Evolutionary conservation across 225 moss, liverwort and hornwort genomes (phyloP).

Genomic region (Thuidium tamariscinum): DNA sequence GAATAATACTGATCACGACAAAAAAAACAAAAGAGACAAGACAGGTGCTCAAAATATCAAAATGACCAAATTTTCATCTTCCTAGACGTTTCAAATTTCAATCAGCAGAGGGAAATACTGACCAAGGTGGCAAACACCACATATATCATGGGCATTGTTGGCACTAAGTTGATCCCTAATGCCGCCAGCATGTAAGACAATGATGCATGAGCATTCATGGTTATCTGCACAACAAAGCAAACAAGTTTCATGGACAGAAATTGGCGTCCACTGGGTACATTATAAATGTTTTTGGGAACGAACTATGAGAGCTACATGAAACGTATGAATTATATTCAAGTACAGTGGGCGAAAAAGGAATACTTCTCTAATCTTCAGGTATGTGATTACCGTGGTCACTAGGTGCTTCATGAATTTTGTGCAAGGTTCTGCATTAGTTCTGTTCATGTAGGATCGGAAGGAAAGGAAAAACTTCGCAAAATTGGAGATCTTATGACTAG

Average conservation of each 20-base stretch:
- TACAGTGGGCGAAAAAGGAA: too few relatives aligned
- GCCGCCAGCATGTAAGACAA: slow-evolving; percentile 87
- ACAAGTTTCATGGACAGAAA: neutral
- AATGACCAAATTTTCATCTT: neutral
- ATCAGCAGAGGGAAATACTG: slow-evolving; percentile 5
- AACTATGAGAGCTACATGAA: neutral
- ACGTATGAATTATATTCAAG: neutral
- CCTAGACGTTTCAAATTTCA: neutral
- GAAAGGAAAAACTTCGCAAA: neutral
- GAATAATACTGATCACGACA: neutral
- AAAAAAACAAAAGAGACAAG: neutral
- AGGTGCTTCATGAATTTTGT: neutral
- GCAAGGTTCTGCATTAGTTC: neutral
- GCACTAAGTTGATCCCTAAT: slow-evolving; percentile 70
- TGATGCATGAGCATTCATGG: slow-evolving; percentile 95
- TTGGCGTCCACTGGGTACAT: neutral
- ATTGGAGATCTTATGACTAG: neutral
- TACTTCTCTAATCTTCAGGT: neutral
- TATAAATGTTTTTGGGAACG: neutral
- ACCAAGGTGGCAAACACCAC: slow-evolving; percentile 82
- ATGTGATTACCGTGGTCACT: neutral
- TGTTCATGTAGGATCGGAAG: neutral
- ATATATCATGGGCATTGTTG: slow-evolving; percentile 82
- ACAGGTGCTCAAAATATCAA: neutral
- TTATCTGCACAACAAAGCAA: slow-evolving; percentile 44